phyloP scores from a whole-genome alignment of 2,329 filamentous ascomycete species.

The Rhynchosporium agropyri region DNA sequence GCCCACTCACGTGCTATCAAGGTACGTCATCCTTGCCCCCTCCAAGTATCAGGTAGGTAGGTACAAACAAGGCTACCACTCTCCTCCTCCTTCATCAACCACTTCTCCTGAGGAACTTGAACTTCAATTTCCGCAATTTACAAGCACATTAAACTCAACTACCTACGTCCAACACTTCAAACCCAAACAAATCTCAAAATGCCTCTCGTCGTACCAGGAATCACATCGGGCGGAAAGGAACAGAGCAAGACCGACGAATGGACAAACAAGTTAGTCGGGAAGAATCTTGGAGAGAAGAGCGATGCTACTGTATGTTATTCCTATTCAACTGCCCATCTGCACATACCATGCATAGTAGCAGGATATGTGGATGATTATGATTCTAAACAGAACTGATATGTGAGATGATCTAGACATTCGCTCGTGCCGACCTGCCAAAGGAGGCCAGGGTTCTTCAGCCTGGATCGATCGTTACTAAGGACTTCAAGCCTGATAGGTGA shows the following conservation, averaged over 20 bases:
- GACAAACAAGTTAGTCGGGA: slow-evolving; percentile 64
- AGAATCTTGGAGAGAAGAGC: slow-evolving; percentile 58
- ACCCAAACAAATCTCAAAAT: slow-evolving; percentile 47
- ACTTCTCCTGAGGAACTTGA: not conserved
- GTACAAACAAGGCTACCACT: slow-evolving; percentile 14
- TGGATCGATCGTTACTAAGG: slow-evolving; percentile 60
- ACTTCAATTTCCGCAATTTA: not conserved
- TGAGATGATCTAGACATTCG: slow-evolving; percentile 53
- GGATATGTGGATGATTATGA: not conserved
- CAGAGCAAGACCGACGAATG: slow-evolving; percentile 56
- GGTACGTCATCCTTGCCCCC: slow-evolving; percentile 5
- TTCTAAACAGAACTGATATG: not conserved
- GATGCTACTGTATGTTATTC: slow-evolving; percentile 55
- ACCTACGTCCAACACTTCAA: slow-evolving; percentile 1
- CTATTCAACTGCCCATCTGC: not conserved
- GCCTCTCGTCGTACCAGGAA: slow-evolving; percentile 66
- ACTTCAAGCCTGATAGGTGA: slow-evolving; percentile 48
- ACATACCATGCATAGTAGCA: too few species aligned
- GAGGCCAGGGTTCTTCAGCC: slow-evolving; percentile 59
- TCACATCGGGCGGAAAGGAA: slow-evolving; percentile 47
- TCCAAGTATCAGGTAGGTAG: not conserved
- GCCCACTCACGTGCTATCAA: not conserved
- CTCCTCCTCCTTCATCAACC: not conserved
- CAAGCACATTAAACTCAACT: not conserved
- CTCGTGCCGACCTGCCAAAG: slow-evolving; percentile 61